Evolutionary conservation across 352 stramenopile genomes (phyloP).

Genomic region (Peronospora destructor): DNA sequence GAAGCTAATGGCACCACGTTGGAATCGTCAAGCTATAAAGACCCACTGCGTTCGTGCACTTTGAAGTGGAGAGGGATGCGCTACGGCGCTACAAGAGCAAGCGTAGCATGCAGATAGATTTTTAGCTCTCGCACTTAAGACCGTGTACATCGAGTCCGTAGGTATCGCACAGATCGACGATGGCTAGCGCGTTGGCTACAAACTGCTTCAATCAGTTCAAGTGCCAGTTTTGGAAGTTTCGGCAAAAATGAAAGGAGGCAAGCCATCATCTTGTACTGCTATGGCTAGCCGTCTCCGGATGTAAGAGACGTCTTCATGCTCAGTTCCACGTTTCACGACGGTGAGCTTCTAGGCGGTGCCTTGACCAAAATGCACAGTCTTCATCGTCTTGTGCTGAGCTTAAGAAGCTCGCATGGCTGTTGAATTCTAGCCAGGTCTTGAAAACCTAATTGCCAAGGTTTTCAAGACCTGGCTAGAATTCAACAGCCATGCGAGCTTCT

Average conservation of each 20-base stretch:
- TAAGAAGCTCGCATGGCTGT: no score
- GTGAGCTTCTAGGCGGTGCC: constrained; percentile 23
- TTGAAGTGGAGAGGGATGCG: constrained; percentile 25
- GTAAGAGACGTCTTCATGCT: constrained; percentile 31
- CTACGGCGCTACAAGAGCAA: constrained; percentile 11
- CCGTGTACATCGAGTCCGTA: constrained; percentile 31
- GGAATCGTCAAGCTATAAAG: no score
- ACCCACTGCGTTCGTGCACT: constrained; percentile 26
- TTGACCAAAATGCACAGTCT: no score
- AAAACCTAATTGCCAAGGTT: no score
- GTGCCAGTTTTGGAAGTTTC: constrained; percentile 15
- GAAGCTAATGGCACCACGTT: constrained; percentile 20
- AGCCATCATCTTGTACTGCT: no score
- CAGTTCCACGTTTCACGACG: constrained; percentile 25
- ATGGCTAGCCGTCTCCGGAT: constrained; percentile 16
- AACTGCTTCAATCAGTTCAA: constrained; percentile 27
- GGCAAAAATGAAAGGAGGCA: constrained; percentile 7
- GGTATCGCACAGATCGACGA: constrained; percentile 19
- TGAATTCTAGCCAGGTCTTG: no score
- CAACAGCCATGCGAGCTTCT: no score
- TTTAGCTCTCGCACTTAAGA: constrained; percentile 20
- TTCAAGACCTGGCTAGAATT: no score
- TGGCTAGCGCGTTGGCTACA: constrained; percentile 29
- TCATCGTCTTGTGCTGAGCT: no score
- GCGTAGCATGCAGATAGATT: constrained; percentile 12